Percentiles rank a stretch among this genome's conserved stretches.
Evolutionary conservation across 495 filamentous ascomycete species (phyloP).

Genomic region (Tuber indicum): DNA sequence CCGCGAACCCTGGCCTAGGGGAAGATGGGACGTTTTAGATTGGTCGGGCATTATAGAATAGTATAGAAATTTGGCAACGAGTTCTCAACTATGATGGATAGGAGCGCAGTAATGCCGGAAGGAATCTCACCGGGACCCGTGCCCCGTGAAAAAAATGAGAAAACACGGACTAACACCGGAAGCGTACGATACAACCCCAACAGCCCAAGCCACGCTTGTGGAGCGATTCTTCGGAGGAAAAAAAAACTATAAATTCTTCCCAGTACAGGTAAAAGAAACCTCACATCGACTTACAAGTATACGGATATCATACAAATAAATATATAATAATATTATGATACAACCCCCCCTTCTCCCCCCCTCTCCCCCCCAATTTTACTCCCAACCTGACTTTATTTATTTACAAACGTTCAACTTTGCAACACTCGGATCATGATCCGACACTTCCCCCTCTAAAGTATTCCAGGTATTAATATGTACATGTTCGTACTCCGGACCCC

Average conservation of each 20-base stretch:
- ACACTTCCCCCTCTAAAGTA: constrained; percentile 45
- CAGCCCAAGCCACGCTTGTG: background rate
- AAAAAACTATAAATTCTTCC: background rate
- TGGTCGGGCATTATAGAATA: no score
- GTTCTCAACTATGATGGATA: no score
- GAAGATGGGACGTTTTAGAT: no score
- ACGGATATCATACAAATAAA: no score
- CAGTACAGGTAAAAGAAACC: background rate
- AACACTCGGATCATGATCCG: constrained; percentile 58
- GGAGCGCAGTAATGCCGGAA: no score
- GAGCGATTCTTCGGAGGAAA: background rate
- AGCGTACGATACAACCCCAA: background rate
- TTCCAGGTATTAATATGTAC: constrained; percentile 59
- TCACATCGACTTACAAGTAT: background rate
- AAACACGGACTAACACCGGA: background rate
- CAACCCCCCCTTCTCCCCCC: no score
- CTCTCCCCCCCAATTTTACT: background rate
- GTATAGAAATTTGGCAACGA: no score
- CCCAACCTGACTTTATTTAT: background rate
- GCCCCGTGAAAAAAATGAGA: background rate
- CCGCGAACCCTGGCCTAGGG: no score
- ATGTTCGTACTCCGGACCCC: constrained; percentile 50
- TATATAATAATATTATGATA: no score
- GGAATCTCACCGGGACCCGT: no score
- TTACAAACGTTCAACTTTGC: constrained; percentile 52